Evolutionary conservation across 208 protist species (phyloP).

Genomic region (Trypanosoma melophagium): DNA sequence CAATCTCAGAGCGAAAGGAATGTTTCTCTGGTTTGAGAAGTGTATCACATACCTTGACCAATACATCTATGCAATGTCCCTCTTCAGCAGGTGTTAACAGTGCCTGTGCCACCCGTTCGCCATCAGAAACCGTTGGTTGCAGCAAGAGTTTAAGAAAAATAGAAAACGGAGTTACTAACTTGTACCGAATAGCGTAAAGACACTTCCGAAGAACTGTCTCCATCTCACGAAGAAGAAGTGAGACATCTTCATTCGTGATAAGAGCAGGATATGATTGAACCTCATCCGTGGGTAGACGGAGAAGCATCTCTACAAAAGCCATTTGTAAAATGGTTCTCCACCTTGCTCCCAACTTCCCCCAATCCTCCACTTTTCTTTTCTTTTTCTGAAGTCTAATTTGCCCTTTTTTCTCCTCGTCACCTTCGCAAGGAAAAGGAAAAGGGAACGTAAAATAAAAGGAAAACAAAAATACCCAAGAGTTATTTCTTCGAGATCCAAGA

Average conservation of each 20-base stretch:
- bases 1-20: conserved; percentile 43
- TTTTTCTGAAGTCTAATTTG: not conserved
- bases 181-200: conserved; percentile 57
- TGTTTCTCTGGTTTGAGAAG: conserved; percentile 41
- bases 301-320: conserved; percentile 41
- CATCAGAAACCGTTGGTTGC: conserved; percentile 33
- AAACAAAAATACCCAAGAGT: too few relatives aligned
- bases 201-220: conserved; percentile 63
- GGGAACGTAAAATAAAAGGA: not conserved
- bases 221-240: conserved; percentile 37
- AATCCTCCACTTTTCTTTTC: not conserved
- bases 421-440: not conserved
- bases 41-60: conserved; percentile 39
- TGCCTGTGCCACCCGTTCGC: conserved; percentile 29
- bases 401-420: not conserved
- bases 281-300: conserved; percentile 52
- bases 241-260: conserved; percentile 38
- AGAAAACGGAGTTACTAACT: conserved; percentile 44
- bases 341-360: too few relatives aligned
- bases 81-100: conserved; percentile 42
- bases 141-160: conserved; percentile 51
- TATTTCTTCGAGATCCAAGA: too few relatives aligned
- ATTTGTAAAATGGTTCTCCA: conserved; percentile 18
- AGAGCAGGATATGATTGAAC: conserved; percentile 31
- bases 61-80: conserved; percentile 42